Conservation (phyloP, 805 yeast genomes). For the Nakazawaea wickerhamii region DNA sequence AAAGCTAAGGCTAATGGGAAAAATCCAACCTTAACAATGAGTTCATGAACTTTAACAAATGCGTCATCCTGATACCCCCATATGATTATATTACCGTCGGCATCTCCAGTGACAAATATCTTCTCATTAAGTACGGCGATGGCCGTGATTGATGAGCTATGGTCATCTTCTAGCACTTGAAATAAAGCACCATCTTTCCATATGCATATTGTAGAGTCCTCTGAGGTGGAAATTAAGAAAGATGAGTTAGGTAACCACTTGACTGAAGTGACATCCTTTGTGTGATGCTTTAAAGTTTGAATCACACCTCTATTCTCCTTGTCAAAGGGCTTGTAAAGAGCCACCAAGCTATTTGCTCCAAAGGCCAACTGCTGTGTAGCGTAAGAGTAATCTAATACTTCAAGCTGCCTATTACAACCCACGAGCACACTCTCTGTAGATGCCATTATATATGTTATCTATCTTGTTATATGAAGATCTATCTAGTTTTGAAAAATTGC, state of each 20-base stretch:
- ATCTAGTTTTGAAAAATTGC: background rate
- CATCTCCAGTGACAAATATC: slow-evolving; percentile 54
- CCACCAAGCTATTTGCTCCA: slow-evolving; percentile 64
- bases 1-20: slow-evolving; percentile 39
- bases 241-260: slow-evolving; percentile 44
- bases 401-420: slow-evolving; percentile 69
- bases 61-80: slow-evolving; percentile 36
- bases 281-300: slow-evolving; percentile 56
- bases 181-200: slow-evolving; percentile 41
- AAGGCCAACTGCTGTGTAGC: slow-evolving; percentile 47
- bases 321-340: slow-evolving; percentile 61
- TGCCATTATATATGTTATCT: slow-evolving; percentile 13
- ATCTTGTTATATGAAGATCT: background rate
- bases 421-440: slow-evolving; percentile 53
- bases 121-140: slow-evolving; percentile 36
- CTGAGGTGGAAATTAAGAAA: slow-evolving; percentile 55
- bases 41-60: slow-evolving; percentile 21
- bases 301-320: slow-evolving; percentile 38
- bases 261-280: slow-evolving; percentile 61
- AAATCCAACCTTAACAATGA: slow-evolving; percentile 40
- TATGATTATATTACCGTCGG: slow-evolving; percentile 51
- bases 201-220: slow-evolving; percentile 55
- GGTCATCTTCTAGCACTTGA: slow-evolving; percentile 31
- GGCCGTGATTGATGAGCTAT: slow-evolving; percentile 48
- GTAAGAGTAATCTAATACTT: slow-evolving; percentile 47